Evolutionary conservation across 345 rosid genomes (phyloP), one percentile per base, ranked within the genome.

Genomic region (Cardamine resedifolia): DNA sequence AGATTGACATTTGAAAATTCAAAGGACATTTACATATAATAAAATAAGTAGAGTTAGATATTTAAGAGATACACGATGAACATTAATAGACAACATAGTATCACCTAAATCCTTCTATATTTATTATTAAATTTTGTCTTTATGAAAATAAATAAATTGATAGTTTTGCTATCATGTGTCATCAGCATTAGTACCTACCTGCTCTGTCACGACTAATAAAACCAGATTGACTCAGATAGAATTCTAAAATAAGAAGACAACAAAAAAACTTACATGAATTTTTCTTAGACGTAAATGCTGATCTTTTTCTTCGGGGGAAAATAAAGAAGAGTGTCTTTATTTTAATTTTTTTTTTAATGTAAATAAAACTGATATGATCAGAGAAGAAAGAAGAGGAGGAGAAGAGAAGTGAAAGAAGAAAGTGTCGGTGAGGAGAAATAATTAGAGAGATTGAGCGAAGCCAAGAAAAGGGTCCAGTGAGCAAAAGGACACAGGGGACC

Each of bases 171-270:
- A 51, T 19, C 60, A 69, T 77, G 56, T 65, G 68, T 57, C 21
- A 52, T 77, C 72, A 77, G 77, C 77, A 72, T 77, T 77, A 60
- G 7, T 72, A 77, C 81, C 77, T 72, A 77, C 81, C 77, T 72
- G 48, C 80, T 38, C 56, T 64, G 64, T 59, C 71, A 70, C 56
- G 30, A 30, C 49, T 39, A 50, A 50, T 50, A 52, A 41, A 75
- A 67, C 16, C 43, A 38, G 45, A 60, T 18, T 44, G 51, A 66
- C 55, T 38, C 55, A 53, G 15, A 45, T 34, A 49, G 8, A 57
- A 38, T 23, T 19, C 0, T 74, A 28, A 31, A 18, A 30, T 19
- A 50, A 47, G 23, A 47, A 58, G 1, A 1, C 16, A 24, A 1
- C 16, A 24, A 24, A 48, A 48, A 49, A 34, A 63, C 55, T 63